Evolutionary conservation across 495 filamentous ascomycete species (phyloP), one percentile per base, ranked within the genome.

Genomic region (Symbiotaphrina buchneri): DNA sequence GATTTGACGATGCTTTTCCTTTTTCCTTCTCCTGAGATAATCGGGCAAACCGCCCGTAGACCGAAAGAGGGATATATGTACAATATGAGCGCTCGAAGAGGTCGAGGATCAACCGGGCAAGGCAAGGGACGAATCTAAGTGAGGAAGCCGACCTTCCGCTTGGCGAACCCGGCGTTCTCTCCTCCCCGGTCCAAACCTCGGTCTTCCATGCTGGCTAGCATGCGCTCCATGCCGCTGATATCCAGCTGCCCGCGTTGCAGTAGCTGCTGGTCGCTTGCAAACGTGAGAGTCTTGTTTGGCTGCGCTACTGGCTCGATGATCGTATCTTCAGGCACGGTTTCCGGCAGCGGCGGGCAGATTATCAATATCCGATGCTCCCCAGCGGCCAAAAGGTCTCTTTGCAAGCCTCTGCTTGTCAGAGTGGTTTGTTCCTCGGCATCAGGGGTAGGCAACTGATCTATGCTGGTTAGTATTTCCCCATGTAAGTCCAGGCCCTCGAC

Each of bases 141-240:
- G 13, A 32, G 10, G 21, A 36, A 36, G 0, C 20, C 34, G 27
- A 36, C 34, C 16, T 32, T 36, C 32, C 34, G 13, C 27, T 22
- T 33, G 10, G 20, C 23, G 3, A 11, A 11, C 17, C 7, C 25
- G 22, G 22, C 22, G 13, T 25, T 13, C 22, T 25, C 22, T 7
- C 22, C 19, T 28, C 30, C 30, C 11, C 30, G 35, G 25, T 18
- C 32, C 27, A 38, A 28, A 13, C 29, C 10, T 13, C 20, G 22
- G n/a, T 42, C 21, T 14, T 54, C 51, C 55, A 64, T 64, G 15
- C 47, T 51, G 19, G 46, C 59, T 18, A 65, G 38, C 6, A 64
- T 40, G 13, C 58, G 47, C 30, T 61, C 58, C 55, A 65, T 64
- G 21, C 60, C 59, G 26, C 58, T 51, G 27, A 65, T 52, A 33